Percentiles rank a stretch among this genome's conserved stretches.
Conservation (phyloP, 2,329 filamentous ascomycete genomes). For the Clonostachys solani region DNA sequence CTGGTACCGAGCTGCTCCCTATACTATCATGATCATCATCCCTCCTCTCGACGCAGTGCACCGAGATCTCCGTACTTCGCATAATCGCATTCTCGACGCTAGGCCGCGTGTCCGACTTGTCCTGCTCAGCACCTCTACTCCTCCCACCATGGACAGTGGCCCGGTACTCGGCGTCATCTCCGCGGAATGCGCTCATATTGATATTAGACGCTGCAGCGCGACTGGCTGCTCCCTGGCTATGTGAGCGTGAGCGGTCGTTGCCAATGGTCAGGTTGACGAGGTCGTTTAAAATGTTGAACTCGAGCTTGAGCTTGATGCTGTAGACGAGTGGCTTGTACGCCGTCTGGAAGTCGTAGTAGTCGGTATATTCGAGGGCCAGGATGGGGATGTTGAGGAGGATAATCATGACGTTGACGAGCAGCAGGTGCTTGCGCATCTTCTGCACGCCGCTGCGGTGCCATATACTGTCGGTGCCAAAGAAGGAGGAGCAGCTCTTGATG, state of each 20-base stretch:
- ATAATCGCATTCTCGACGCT: too few species aligned
- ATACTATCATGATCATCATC: too few species aligned
- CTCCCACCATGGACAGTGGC: neutral
- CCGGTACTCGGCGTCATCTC: too few species aligned
- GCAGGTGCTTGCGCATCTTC: constrained; percentile 19
- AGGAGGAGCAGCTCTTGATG: constrained; percentile 37
- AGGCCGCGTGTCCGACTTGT: neutral
- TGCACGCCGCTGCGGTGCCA: too few species aligned
- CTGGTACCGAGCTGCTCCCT: too few species aligned
- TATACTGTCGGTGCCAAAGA: neutral
- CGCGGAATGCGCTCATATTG: too few species aligned
- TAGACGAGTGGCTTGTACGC: constrained; percentile 19
- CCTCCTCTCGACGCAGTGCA: too few species aligned
- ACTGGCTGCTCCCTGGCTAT: too few species aligned
- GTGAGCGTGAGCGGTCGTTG: too few species aligned
- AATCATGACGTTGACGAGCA: constrained; percentile 30
- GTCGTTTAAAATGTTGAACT: constrained; percentile 27
- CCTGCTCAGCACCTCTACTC: neutral
- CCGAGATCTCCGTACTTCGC: too few species aligned
- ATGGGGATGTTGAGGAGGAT: constrained; percentile 29
- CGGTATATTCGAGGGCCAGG: constrained; percentile 14
- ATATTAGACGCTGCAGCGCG: too few species aligned
- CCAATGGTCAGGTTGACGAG: neutral
- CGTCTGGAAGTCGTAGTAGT: constrained; percentile 13
- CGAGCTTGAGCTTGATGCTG: constrained; percentile 28